Percentiles rank a stretch among this genome's conserved stretches.
Conservation (phyloP, 2,329 filamentous ascomycete genomes). For the Arachnopeziza araneosa region DNA sequence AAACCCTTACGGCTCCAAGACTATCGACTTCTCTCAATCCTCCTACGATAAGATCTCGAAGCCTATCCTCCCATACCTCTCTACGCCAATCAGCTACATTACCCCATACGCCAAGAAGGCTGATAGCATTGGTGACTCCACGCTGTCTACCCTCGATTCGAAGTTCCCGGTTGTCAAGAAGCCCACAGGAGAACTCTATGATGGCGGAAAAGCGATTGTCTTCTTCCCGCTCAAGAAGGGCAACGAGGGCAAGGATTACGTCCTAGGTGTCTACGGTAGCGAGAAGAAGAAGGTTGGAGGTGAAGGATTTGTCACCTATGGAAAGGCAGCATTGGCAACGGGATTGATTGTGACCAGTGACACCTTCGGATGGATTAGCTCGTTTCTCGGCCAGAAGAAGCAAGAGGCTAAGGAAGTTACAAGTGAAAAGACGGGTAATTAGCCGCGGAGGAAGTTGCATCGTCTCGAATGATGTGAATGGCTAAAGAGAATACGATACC, state of each 20-base stretch:
- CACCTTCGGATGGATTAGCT: constrained; percentile 54
- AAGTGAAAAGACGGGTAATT: constrained; percentile 38
- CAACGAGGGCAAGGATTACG: constrained; percentile 55
- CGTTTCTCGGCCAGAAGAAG: constrained; percentile 57
- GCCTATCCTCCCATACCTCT: constrained; percentile 72
- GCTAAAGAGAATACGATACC: neutral
- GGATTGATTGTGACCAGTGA: constrained; percentile 62
- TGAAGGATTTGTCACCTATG: constrained; percentile 58
- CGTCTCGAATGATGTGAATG: neutral
- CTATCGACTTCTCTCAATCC: constrained; percentile 67
- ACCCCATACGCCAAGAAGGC: constrained; percentile 79
- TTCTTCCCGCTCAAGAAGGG: constrained; percentile 59
- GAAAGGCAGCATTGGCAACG: constrained; percentile 66
- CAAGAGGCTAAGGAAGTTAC: constrained; percentile 49
- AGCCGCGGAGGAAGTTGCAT: neutral
- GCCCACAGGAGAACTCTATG: constrained; percentile 64
- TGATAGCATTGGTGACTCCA: constrained; percentile 69
- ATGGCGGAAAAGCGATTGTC: constrained; percentile 55
- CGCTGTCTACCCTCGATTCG: constrained; percentile 64
- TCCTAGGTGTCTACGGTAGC: constrained; percentile 49
- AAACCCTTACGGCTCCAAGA: constrained; percentile 79
- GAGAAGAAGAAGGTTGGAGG: constrained; percentile 60
- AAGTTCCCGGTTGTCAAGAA: constrained; percentile 71
- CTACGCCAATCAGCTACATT: constrained; percentile 74
- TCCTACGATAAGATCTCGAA: constrained; percentile 61